phyloP scores from a whole-genome alignment of 495 filamentous ascomycete species.

The Xylaria flabelliformis region DNA sequence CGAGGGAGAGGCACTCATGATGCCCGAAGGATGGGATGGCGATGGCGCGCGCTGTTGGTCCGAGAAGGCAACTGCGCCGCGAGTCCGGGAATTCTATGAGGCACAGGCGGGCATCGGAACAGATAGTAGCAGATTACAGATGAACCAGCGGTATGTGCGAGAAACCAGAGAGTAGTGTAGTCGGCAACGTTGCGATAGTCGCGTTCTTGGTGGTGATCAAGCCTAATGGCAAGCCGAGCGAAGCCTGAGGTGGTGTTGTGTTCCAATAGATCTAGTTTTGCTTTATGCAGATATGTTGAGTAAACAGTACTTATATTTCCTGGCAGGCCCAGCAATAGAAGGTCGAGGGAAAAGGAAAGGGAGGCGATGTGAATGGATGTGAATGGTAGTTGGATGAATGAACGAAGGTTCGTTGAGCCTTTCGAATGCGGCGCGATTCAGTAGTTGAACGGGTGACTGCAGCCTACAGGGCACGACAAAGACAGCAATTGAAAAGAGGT shows the following conservation, averaged over 20 bases:
- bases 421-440: constrained; percentile 9
- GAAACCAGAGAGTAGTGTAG: neutral
- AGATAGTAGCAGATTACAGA: neutral
- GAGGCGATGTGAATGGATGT: neutral
- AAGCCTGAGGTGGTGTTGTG: neutral
- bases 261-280: neutral
- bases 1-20: constrained; percentile 67
- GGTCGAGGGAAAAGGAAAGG: neutral
- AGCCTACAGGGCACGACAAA: constrained; percentile 10
- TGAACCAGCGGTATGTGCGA: neutral
- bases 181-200: neutral
- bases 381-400: constrained; percentile 13
- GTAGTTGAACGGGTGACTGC: neutral
- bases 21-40: constrained; percentile 20
- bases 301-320: neutral
- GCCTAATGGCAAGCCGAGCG: neutral
- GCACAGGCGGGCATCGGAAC: constrained; percentile 19
- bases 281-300: neutral
- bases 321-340: neutral
- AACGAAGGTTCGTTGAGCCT: neutral
- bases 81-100: neutral
- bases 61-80: neutral
- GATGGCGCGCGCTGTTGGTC: constrained; percentile 5
- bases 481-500: neutral
- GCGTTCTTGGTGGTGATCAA: neutral